Base-by-base conservation (phyloP, 208 protist species). In the Sergeia podlipaevii region DNA sequence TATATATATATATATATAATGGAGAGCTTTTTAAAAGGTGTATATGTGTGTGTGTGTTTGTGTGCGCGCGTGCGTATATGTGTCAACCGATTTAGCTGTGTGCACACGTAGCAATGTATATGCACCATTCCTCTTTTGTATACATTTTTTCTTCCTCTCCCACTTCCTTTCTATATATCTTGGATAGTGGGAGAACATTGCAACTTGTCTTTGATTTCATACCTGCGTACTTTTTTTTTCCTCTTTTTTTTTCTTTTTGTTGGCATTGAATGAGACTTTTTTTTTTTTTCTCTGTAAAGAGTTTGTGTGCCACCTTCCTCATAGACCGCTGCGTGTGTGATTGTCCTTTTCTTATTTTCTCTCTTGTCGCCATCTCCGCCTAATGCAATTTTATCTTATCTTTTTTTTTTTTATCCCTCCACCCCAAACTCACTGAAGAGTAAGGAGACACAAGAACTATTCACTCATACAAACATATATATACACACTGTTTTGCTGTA, bases 231-330 rank as follows among this genome's bases (percentile, higher is more conserved):
- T 60, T 57, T 2, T 61, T 41, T 44, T 42, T 42, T 30, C 42
- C 28, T 51, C 54, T 65, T 69, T 42, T 67, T 36, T 21, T 65
- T 44, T 42, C 23, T 50, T 54, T 65, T 53, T 49, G 62, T 52
- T 18, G 42, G 11, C 42, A 24, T 63, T 15, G 20, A 27, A 21
- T 43, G 0, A 5, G 8, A 21, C 20, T 30, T 7, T 62, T 52
- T 51, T 62, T 51, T 37, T 36, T 54, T 18, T 52, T 62, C 26
- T 5, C 41, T 55, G 3, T 45, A 43, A 21, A 4, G 29, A 7
- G 18, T 41, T 55, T 55, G 33, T 55, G 13, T 26, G 17, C 41
- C 20, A 43, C 30, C 29, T 46, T 5, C 41, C 6, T 29, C n/a
- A 13, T 46, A 2, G 3, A 29, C 41, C 4, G 21, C n/a, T 46